A percentile compares a stretch with the other conserved stretches of the same genome.
Conservation (phyloP, 164 flowering plant species). For the Platanus orientalis region DNA sequence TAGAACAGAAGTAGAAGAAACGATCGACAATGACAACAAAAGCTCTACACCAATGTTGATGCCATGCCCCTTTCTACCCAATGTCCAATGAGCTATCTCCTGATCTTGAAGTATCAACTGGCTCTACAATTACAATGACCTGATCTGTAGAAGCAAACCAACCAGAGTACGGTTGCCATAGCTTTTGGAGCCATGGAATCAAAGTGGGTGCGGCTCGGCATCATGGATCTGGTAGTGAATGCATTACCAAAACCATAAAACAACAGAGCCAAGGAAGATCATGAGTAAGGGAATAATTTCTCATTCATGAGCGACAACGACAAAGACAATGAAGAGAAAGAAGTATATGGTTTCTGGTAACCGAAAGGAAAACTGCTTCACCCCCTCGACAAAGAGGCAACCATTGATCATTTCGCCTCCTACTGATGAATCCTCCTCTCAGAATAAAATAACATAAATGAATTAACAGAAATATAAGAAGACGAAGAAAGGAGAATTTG, state of each 20-base stretch:
- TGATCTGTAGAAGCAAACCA: constrained; percentile 36
- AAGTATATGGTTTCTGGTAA: constrained; percentile 52
- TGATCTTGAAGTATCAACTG: constrained; percentile 44
- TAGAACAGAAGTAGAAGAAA: too few relatives aligned
- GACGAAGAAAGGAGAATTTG: constrained; percentile 27
- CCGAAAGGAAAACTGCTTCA: constrained; percentile 89
- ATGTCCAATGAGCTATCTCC: constrained; percentile 84
- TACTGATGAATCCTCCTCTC: constrained; percentile 6
- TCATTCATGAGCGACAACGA: constrained; percentile 52
- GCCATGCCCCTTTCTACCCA: too few relatives aligned
- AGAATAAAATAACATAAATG: constrained; percentile 5
- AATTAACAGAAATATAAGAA: constrained; percentile 13
- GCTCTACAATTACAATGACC: constrained; percentile 51
- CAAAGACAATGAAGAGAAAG: constrained; percentile 67
- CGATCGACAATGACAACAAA: constrained; percentile 16
- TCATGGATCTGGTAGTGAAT: constrained; percentile 52
- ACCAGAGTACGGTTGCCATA: constrained; percentile 38
- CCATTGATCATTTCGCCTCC: constrained; percentile 33
- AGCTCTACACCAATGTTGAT: too few relatives aligned
- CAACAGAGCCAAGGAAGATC: constrained; percentile 54
- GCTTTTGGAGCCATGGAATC: constrained; percentile 30
- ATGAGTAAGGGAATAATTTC: constrained; percentile 62
- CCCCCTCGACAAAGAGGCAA: constrained; percentile 65
- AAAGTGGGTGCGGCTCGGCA: constrained; percentile 41
- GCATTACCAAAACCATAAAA: constrained; percentile 38